phyloP scores from a whole-genome alignment of 371 early-diverging fungal genomes.

The Mucor mucedo region DNA sequence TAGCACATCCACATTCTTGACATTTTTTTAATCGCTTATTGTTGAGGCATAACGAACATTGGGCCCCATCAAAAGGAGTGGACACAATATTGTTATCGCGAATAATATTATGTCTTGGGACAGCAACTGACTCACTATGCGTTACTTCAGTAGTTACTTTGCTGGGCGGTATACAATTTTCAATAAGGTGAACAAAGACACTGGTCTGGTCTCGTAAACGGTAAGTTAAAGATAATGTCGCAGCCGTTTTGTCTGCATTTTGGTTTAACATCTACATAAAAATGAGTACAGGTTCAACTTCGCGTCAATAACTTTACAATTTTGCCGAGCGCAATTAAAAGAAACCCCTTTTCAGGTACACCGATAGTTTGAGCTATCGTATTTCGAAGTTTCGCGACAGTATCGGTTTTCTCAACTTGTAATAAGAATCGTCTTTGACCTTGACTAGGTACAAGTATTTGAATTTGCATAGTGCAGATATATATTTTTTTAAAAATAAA shows the following conservation, averaged over 20 bases:
- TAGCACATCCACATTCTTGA: constrained; percentile 57
- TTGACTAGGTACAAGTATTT: constrained; percentile 24
- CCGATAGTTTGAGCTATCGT: constrained; percentile 12
- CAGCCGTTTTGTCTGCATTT: constrained; percentile 18
- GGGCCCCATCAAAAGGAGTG: constrained; percentile 9
- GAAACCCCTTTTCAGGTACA: constrained; percentile 8
- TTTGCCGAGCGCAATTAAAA: constrained; percentile 40
- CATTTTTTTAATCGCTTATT: constrained; percentile 49
- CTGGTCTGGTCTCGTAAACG: constrained; percentile 28
- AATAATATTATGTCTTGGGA: background rate
- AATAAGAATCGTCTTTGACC: constrained; percentile 14
- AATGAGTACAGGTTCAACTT: background rate
- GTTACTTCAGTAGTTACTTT: background rate
- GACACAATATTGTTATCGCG: background rate
- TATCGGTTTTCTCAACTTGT: constrained; percentile 20
- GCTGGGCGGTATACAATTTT: background rate
- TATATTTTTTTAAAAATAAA: no score
- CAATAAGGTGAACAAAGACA: constrained; percentile 23
- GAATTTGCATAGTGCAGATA: constrained; percentile 12
- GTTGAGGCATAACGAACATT: constrained; percentile 49
- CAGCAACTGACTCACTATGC: background rate
- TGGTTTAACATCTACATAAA: constrained; percentile 26
- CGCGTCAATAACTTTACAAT: constrained; percentile 23
- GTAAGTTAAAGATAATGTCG: constrained; percentile 32
- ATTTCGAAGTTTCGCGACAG: constrained; percentile 22